Conservation (phyloP, 1,284 basidiomycete genomes). For the Sporisorium exsertum region DNA sequence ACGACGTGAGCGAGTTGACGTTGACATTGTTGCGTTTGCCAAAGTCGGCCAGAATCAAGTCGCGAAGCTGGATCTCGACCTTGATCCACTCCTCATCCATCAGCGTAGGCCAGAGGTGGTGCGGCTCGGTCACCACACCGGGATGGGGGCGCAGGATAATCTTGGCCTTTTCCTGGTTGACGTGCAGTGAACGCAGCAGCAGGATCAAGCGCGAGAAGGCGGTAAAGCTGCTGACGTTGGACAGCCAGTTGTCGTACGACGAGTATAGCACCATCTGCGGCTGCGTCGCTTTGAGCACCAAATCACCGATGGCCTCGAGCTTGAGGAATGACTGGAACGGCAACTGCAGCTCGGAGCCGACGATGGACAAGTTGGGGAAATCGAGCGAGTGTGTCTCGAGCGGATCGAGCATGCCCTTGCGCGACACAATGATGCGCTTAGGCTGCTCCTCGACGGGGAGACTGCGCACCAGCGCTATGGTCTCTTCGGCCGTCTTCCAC, state of each 20-base stretch:
- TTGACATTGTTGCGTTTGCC: conserved; percentile 99
- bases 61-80: conserved; percentile 90
- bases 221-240: conserved; percentile 98
- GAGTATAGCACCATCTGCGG: conserved; percentile 99
- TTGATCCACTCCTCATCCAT: conserved; percentile 99
- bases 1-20: conserved; percentile 93
- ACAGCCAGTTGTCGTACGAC: conserved; percentile 98
- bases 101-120: conserved; percentile 96
- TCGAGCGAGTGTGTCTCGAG: conserved; percentile 96
- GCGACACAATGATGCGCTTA: conserved; percentile 98
- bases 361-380: conserved; percentile 99
- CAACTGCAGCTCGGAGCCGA: conserved; percentile 95
- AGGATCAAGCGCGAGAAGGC: conserved; percentile 98
- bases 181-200: conserved; percentile 93
- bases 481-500: conserved; percentile 99
- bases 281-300: conserved; percentile 95
- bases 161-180: conserved; percentile 99
- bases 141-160: conserved; percentile 71
- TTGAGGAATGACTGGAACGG: conserved; percentile 99
- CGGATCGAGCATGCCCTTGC: conserved; percentile 93
- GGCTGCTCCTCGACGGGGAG: conserved; percentile 98
- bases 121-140: conserved; percentile 90
- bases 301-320: conserved; percentile 99
- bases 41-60: conserved; percentile 80
- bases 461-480: conserved; percentile 94